These are phyloP conservation scores for Sechiopsis laciniata DNA, from an alignment of 306 rosid species.

Conservation along the genomic window DNA sequence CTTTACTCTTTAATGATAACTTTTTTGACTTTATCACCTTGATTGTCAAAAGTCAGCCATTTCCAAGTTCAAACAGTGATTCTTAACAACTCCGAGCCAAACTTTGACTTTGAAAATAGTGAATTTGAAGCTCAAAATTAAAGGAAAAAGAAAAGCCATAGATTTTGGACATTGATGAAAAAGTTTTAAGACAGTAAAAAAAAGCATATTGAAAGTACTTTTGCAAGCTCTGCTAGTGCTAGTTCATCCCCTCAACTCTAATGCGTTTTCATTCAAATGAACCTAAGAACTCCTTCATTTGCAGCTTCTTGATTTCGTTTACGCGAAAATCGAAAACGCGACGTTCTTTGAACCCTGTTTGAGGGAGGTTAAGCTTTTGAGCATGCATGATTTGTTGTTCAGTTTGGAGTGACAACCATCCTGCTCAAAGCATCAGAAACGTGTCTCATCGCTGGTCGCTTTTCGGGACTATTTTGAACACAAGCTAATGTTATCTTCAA, in stretches of 20 bases:
- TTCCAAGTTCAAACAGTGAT: neutral
- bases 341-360: neutral
- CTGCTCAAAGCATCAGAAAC: constrained; percentile 71
- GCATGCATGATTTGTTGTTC: constrained; percentile 26
- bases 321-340: neutral
- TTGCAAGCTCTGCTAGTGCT: neutral
- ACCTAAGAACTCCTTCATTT: neutral
- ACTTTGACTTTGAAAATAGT: neutral
- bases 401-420: constrained; percentile 45
- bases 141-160: neutral
- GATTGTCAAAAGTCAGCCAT: constrained; percentile 1
- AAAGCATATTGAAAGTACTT: neutral
- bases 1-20: no score
- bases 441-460: constrained; percentile 88
- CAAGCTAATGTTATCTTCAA: constrained; percentile 94
- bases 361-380: constrained; percentile 30
- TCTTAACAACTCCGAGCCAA: neutral
- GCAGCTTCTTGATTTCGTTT: neutral
- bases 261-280: no score
- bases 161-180: neutral
- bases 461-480: constrained; percentile 70
- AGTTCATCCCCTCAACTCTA: neutral
- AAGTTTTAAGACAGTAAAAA: neutral
- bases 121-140: neutral
- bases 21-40: no score